Base-by-base conservation (phyloP, 805 yeast genomes). In the Debaryomyces tyrocola region DNA sequence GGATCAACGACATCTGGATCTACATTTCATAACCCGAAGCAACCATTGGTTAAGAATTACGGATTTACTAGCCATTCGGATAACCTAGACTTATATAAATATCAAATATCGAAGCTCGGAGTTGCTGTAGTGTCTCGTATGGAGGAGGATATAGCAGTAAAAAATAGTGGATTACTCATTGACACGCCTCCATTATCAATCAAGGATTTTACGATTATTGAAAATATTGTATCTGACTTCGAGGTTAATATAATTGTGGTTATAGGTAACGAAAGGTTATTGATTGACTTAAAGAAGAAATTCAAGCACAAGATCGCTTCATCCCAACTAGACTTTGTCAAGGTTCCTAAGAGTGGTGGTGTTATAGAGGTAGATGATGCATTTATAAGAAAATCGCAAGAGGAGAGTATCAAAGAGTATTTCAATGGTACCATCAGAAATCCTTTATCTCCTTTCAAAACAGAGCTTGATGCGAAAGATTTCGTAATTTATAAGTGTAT, bases 381-480 rank as follows among this genome's bases (percentile, higher is more conserved):
- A 10, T 90, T 74, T 60, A 71, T 75, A 33, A 75, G 98, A 58
- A 80, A 84, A 33, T 44, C 78, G 18, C 98, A 92, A 63, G 89
- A 90, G 56, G 76, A 80, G 36, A 73, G 85, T 4, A 90, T 92
- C 44, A 82, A 83, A 59, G 95, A 91, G 59, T 94, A 94, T 64
- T 94, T 94, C 58, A 90, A 94, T 60, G 99, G 99, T 2, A 78
- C 79, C 5, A 66, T 75, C 15, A 75, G 75, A 38, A 77, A 81
- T 4, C 80, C 83, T 4, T 73, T 94, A 44, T 85, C 95, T 15
- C 98, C 99, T 2, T 91, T 84, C 64, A 87, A 95, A 4, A 80
- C 90, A 1, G 89, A 90, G 18, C 82, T 84, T 2, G 89, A 83
- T 57, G 72, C 78, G 46, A 74, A 77, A 12, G 85, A 82, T 46